Percentiles rank a stretch among this genome's conserved stretches.
Conservation (phyloP, 2,329 filamentous ascomycete genomes). For the Colletotrichum karsti region DNA sequence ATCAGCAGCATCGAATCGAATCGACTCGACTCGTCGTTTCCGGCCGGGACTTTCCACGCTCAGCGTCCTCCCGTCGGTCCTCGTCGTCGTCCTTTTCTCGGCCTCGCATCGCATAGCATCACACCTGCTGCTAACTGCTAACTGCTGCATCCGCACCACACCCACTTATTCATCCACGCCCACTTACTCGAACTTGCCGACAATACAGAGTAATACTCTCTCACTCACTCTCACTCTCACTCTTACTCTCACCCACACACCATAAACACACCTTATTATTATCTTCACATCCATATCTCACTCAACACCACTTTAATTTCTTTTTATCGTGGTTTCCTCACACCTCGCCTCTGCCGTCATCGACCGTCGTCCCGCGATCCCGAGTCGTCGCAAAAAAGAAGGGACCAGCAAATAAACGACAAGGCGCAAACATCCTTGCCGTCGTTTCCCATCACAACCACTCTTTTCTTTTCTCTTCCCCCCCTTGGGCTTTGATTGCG, state of each 20-base stretch:
- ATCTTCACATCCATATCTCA: slow-evolving; percentile 9
- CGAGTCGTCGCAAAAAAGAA: neutral
- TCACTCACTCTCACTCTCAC: slow-evolving; percentile 1
- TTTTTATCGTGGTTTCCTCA: neutral
- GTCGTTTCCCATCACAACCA: neutral
- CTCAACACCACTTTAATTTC: neutral
- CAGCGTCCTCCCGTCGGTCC: neutral
- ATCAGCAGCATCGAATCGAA: slow-evolving; percentile 20
- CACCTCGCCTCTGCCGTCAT: neutral
- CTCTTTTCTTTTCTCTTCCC: slow-evolving; percentile 17
- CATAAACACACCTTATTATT: slow-evolving; percentile 8
- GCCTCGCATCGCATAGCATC: neutral
- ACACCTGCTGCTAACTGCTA: neutral
- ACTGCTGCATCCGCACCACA: slow-evolving; percentile 17
- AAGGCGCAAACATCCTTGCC: neutral
- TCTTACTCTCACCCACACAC: neutral
- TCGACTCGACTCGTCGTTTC: slow-evolving; percentile 18
- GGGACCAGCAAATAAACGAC: neutral
- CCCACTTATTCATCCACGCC: slow-evolving; percentile 23
- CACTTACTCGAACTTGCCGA: slow-evolving; percentile 4
- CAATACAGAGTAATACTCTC: too few species aligned
- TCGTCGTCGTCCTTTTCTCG: neutral
- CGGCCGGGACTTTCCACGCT: slow-evolving; percentile 20
- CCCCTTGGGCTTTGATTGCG: slow-evolving; percentile 8
- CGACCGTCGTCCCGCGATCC: neutral